Base-by-base conservation (phyloP, 177 flowering plant species). In the Tripterygium wilfordii region DNA sequence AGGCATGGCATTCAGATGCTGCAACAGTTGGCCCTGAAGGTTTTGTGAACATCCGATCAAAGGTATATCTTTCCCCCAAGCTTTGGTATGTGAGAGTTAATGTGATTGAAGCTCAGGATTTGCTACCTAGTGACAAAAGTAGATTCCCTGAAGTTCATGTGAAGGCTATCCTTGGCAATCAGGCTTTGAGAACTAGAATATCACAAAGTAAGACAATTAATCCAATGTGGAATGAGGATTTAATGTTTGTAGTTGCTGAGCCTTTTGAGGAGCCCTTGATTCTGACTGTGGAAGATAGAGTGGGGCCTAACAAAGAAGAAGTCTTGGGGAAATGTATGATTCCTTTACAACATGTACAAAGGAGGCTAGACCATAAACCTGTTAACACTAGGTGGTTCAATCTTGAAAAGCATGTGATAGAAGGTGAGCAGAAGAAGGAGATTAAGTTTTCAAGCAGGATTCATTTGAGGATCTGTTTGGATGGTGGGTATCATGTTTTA, bases 401-500 rank as follows among this genome's bases (percentile, higher is more conserved):
- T 48, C 76, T 75, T 19, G 79, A 74, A 43, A 70, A 63, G 55
- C 64, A 70, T 51, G 46, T 52, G 17, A 15, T 58, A 2, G 79
- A 71, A 10, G 76, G 69, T 15, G 76, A 71, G 22, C 48, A 31
- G 39, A 74, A 65, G 43, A 74, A 67, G 39, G 74, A 68, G 16
- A 59, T 36, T 24, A 74, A 67, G 46, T 75, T 71, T 45, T 57
- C 76, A 0, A 75, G 76, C 23, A 65, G 71, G 47, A 68, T 75
- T 45, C 76, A 68, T 53, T 25, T 75, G 56, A 65, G 79, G 57
- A 32, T 71, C 17, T 61, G 73, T 35, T 56, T 75, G 42, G 79
- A 75, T n/a, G 79, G 79, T 8, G 79, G 79, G 9, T 75, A 75
- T 38, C 79, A 75, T 44, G 79, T 75, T 23, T 38, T 75, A 31